These are phyloP conservation scores for Danielia oregonensis DNA, from an alignment of 805 yeast species.

Conservation along the genomic window DNA sequence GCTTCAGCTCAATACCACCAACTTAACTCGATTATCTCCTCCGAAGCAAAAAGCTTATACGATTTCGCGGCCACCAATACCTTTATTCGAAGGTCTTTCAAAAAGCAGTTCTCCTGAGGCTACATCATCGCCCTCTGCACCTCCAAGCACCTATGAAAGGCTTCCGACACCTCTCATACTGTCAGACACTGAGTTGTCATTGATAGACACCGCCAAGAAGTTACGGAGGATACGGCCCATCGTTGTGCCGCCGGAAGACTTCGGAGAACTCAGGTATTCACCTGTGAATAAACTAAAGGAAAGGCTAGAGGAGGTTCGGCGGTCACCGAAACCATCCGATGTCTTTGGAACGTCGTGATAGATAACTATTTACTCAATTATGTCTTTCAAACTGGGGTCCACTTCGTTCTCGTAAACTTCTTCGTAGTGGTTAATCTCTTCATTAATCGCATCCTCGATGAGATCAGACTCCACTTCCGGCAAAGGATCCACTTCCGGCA, in stretches of 20 bases:
- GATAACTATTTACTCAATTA: too few relatives aligned
- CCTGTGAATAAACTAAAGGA: slow-evolving; percentile 29
- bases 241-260: slow-evolving; percentile 28
- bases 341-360: too few relatives aligned
- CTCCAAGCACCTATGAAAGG: neutral
- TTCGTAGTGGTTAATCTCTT: slow-evolving; percentile 21
- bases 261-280: slow-evolving; percentile 25
- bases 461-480: slow-evolving; percentile 15
- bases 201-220: slow-evolving; percentile 27
- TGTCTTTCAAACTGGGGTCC: neutral
- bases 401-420: neutral
- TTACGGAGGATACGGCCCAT: slow-evolving; percentile 35
- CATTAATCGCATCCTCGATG: slow-evolving; percentile 19
- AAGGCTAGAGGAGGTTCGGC: slow-evolving; percentile 9
- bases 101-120: slow-evolving; percentile 1
- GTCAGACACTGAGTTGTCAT: neutral
- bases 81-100: slow-evolving; percentile 1
- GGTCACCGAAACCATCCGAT: too few relatives aligned
- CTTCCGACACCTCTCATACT: neutral
- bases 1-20: neutral
- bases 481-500: slow-evolving; percentile 4
- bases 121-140: neutral
- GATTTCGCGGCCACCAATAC: slow-evolving; percentile 4
- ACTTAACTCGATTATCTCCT: slow-evolving; percentile 2
- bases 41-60: neutral